Evolutionary conservation across 1,284 basidiomycete genomes (phyloP), one percentile per base, ranked within the genome.

Genomic region (Irpex rosettiformis): DNA sequence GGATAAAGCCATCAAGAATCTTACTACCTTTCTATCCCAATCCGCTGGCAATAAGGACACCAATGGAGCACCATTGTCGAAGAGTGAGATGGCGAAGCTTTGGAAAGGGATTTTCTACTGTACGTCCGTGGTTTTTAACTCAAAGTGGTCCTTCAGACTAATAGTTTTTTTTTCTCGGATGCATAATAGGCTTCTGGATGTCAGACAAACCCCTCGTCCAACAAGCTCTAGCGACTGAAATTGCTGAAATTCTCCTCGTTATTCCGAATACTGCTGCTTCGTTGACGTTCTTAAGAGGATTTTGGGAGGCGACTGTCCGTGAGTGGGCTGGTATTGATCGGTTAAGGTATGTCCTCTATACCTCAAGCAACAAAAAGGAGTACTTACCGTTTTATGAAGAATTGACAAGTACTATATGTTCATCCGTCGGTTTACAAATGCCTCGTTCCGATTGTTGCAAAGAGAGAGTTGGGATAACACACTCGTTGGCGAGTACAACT

Each of bases 31-130:
- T 70, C 80, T 94, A 10, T 92, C 90, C 0, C 33, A 37, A 37
- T 16, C 33, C 10, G 33, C 33, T 37, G 33, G 16, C 33, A 16
- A 16, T 16, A 79, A 86, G 60, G 77, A 84, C 6, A 74, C 33
- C 4, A 37, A 75, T 2, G 77, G 78, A 61, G 76, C 85, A 74
- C 78, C 72, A 16, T 74, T 95, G 45, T 74, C 84, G 18, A 82
- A 86, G 57, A 58, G 77, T 25, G 96, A 98, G 70, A 90, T 98
- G 85, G 82, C 85, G 60, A 97, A 95, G 73, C 74, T 98, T 37
- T 98, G 96, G 96, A 98, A 98, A 73, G 96, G 96, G 0, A 83
- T 99, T 55, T 99, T 97, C 74, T 98, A 98, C 73, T 98, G 94
- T 94, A 64, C 61, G 86, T 75, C 11, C 45, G 43, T 30, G 40